A percentile compares a stretch with the other conserved stretches of the same genome.
These are phyloP conservation scores for Abelmoschus esculentus DNA, from an alignment of 345 rosid species.

Conservation along the genomic window DNA sequence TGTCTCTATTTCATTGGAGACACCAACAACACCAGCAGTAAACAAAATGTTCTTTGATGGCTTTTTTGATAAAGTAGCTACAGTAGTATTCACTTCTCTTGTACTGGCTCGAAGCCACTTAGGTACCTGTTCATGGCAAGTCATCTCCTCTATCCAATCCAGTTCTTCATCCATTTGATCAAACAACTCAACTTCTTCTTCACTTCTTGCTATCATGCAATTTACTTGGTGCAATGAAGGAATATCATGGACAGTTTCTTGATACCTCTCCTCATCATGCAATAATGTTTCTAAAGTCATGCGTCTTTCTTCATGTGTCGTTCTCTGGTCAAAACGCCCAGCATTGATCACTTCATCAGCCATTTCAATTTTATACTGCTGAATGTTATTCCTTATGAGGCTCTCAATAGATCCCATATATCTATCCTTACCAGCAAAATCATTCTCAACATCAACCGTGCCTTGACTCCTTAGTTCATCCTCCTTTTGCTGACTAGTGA, in stretches of 20 bases:
- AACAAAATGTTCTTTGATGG: slow-evolving; percentile 63
- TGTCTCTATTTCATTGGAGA: slow-evolving; percentile 48
- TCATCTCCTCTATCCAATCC: slow-evolving; percentile 95
- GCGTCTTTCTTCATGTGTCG: slow-evolving; percentile 98
- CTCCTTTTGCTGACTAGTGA: slow-evolving; percentile 86
- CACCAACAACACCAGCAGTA: slow-evolving; percentile 38
- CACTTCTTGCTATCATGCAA: slow-evolving; percentile 95
- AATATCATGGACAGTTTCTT: slow-evolving; percentile 97
- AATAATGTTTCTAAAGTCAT: slow-evolving; percentile 92
- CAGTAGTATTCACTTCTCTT: slow-evolving; percentile 60
- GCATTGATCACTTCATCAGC: slow-evolving; percentile 99
- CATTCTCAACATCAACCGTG: slow-evolving; percentile 79
- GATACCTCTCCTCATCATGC: slow-evolving; percentile 98
- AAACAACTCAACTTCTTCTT: slow-evolving; percentile 89
- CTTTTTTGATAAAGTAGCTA: slow-evolving; percentile 81
- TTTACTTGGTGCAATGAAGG: slow-evolving; percentile 94
- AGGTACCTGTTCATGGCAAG: slow-evolving; percentile 87
- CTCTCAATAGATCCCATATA: slow-evolving; percentile 98
- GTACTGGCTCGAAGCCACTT: slow-evolving; percentile 92
- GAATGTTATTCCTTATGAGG: slow-evolving; percentile 97
- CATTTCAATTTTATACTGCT: slow-evolving; percentile 99
- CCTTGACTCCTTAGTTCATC: slow-evolving; percentile 91
- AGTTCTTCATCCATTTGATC: slow-evolving; percentile 99
- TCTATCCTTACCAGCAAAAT: slow-evolving; percentile 95
- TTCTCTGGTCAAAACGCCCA: slow-evolving; percentile 99